Evolutionary conservation across 805 yeast species (phyloP), one percentile per base, ranked within the genome.

Genomic region (Zygoascus flipseniorum): DNA sequence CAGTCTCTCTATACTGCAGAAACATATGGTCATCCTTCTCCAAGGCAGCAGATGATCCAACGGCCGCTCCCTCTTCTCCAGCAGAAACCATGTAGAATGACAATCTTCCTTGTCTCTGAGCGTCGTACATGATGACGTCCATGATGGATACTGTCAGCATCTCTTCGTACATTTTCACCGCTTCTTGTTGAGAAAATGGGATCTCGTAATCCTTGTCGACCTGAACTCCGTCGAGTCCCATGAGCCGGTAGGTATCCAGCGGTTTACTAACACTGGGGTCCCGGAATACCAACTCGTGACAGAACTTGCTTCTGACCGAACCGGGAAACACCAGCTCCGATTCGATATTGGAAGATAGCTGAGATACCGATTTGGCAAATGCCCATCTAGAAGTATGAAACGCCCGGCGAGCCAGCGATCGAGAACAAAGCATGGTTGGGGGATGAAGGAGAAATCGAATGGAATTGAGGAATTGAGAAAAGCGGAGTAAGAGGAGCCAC

Each of bases 11-110:
- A 55, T 67, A 67, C 60, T 67, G 71, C 42, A 60, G 58, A 51
- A 65, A 67, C 46, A 67, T 53, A 35, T 56, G 59, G 48, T 67
- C 71, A 9, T 66, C 62, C 11, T 57, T 50, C 32, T 52, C 57
- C 11, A 67, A 58, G 8, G 69, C 70, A 11, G 70, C 67, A 0
- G 69, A 63, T 41, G 64, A 57, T 11, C 70, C 71, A 1, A 67
- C 65, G 11, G 67, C 60, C n/a, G 65, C 60, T 3, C 69, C 71
- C 49, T 67, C 71, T 44, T 67, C 71, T 13, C 71, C 71, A 19
- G 68, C 68, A 39, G 62, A 57, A n/a, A 66, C 69, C 69, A 67
- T 67, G 56, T 67, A 67, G 54, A 67, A 67, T 43, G 63, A 56
- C 26, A 67, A 54, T 10, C 71, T 58, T 31, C 71, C 71, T 52